A percentile compares a stretch with the other conserved stretches of the same genome.
These are phyloP conservation scores for Lycium barbarum DNA, from an alignment of 257 asterid genomes.

Conservation along the genomic window DNA sequence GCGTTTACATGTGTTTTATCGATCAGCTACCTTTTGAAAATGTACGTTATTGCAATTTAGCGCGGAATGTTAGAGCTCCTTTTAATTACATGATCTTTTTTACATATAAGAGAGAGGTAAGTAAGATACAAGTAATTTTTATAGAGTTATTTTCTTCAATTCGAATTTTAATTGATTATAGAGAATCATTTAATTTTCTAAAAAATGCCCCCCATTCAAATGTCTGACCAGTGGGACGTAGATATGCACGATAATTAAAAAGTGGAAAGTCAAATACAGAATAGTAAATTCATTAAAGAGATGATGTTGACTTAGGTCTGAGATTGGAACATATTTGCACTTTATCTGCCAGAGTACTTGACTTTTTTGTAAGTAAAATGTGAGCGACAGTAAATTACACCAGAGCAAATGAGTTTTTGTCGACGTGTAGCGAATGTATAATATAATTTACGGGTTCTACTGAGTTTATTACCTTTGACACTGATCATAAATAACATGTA, in stretches of 20 bases:
- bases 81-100: too few species aligned
- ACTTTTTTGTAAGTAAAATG: neutral
- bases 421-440: too few species aligned
- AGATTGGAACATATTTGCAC: neutral
- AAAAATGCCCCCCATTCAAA: neutral
- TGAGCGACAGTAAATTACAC: neutral
- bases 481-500: too few species aligned
- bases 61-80: too few species aligned
- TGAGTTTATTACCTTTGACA: too few species aligned
- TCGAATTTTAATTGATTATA: neutral
- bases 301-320: slow-evolving; percentile 6
- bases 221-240: neutral
- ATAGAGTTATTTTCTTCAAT: neutral
- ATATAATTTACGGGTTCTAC: too few species aligned
- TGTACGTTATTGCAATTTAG: too few species aligned
- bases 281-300: slow-evolving; percentile 14
- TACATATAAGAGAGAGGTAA: too few species aligned
- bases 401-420: neutral
- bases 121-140: too few species aligned
- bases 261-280: neutral
- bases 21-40: too few species aligned
- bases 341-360: neutral
- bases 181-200: neutral
- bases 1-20: too few species aligned
- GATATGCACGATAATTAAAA: neutral